Evolutionary conservation across 2,329 filamentous ascomycete species (phyloP).

Genomic region (Penicillium fuscoglaucum): DNA sequence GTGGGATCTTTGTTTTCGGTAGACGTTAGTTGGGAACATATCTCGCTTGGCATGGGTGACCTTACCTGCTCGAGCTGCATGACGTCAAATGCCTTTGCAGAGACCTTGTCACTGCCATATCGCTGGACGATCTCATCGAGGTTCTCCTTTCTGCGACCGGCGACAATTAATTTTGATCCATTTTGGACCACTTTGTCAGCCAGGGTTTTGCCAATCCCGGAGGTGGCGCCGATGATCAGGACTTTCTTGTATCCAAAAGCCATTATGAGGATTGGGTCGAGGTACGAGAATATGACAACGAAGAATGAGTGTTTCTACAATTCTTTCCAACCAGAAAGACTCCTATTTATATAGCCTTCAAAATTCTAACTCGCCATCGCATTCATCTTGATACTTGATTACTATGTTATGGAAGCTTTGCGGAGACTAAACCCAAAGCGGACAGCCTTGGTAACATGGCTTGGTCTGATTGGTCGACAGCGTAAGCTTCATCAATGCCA

Average conservation of each 20-base stretch:
- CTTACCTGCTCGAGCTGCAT: background rate
- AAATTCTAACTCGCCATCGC: background rate
- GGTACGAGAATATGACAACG: no score
- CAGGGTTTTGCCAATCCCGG: background rate
- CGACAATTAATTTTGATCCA: background rate
- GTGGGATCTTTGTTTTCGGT: background rate
- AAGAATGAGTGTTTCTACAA: no score
- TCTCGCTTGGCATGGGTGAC: background rate
- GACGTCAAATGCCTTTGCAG: background rate
- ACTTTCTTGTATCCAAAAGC: background rate
- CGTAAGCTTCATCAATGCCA: background rate
- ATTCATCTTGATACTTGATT: background rate
- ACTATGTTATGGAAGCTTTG: background rate
- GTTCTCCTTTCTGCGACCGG: background rate
- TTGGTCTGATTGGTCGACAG: background rate
- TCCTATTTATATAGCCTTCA: background rate
- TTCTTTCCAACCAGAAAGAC: background rate
- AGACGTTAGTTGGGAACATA: background rate
- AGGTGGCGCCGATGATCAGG: background rate
- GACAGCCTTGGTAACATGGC: background rate
- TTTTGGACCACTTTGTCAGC: background rate
- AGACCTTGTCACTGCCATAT: background rate
- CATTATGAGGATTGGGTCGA: background rate
- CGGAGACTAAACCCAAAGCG: background rate
- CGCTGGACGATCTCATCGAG: background rate